Evolutionary conservation across 495 filamentous ascomycete genomes (phyloP).

Genomic region (Aspergillus coremiiformis): DNA sequence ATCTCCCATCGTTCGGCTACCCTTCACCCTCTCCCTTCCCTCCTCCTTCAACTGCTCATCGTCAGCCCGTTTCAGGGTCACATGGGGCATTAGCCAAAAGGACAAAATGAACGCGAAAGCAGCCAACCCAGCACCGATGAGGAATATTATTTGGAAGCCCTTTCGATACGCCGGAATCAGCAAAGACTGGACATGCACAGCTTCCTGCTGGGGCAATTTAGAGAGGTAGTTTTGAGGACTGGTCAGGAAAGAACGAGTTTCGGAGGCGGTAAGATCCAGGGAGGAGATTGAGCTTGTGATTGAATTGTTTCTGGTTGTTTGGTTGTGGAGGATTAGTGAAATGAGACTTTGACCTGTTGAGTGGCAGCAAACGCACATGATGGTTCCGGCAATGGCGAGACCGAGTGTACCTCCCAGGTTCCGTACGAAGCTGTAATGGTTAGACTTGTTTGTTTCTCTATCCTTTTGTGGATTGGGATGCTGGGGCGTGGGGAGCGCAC

Average conservation of each 20-base stretch:
- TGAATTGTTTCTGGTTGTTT: constrained; percentile 35
- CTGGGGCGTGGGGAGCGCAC: constrained; percentile 21
- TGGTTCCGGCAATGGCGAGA: constrained; percentile 45
- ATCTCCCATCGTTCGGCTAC: constrained; percentile 15
- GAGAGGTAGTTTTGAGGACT: constrained; percentile 28
- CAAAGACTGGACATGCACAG: constrained; percentile 28
- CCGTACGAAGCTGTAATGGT: constrained; percentile 39
- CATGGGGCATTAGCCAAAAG: constrained; percentile 40
- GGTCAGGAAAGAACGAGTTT: constrained; percentile 25
- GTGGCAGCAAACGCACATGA: constrained; percentile 30
- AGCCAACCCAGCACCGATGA: constrained; percentile 40
- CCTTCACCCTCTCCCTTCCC: constrained; percentile 24
- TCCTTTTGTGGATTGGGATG: background rate
- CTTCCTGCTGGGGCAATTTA: constrained; percentile 21
- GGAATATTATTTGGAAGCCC: constrained; percentile 46
- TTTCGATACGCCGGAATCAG: constrained; percentile 41
- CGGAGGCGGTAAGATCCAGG: constrained; percentile 19
- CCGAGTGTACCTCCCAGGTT: constrained; percentile 48
- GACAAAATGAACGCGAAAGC: constrained; percentile 40
- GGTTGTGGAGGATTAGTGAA: background rate
- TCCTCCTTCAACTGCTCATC: constrained; percentile 44
- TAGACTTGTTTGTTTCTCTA: background rate
- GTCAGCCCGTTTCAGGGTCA: constrained; percentile 35
- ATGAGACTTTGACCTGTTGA: too few species aligned
- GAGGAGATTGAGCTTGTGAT: constrained; percentile 28